These are phyloP conservation scores for Glebionis coronaria DNA, from an alignment of 129 eudicot species.

Conservation along the genomic window DNA sequence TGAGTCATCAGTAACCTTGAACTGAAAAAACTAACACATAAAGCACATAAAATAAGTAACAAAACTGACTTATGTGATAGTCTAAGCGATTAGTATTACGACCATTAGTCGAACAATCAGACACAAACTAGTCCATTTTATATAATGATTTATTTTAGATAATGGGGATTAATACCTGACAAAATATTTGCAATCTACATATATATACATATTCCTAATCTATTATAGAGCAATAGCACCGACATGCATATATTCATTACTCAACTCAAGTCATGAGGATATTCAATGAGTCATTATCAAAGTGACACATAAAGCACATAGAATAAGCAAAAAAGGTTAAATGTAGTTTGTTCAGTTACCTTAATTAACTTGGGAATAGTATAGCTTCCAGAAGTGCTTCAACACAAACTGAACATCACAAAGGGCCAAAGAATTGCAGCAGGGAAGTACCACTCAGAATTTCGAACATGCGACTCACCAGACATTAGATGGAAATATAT, in stretches of 20 bases:
- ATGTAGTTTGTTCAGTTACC: conserved; percentile 27
- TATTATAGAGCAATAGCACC: too few species aligned
- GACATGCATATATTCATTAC: not conserved
- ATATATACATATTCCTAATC: too few species aligned
- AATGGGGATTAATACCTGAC: too few species aligned
- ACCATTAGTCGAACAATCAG: too few species aligned
- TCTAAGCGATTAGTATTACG: too few species aligned
- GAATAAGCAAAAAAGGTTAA: not conserved
- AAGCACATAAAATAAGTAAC: too few species aligned
- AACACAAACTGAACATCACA: conserved; percentile 33
- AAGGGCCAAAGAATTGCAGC: conserved; percentile 39
- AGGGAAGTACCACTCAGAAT: conserved; percentile 39
- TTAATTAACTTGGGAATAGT: conserved; percentile 32
- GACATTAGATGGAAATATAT: conserved; percentile 14
- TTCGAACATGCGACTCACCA: conserved; percentile 33
- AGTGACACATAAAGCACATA: not conserved
- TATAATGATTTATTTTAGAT: too few species aligned
- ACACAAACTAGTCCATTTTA: too few species aligned
- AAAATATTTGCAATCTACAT: too few species aligned
- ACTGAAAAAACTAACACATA: not conserved
- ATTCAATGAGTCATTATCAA: not conserved
- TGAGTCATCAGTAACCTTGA: too few species aligned
- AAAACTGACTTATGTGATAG: too few species aligned
- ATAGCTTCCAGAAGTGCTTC: conserved; percentile 55
- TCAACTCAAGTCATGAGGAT: not conserved